Conservation (phyloP, 768 basidiomycete genomes). For the Butyriboletus loyo region DNA sequence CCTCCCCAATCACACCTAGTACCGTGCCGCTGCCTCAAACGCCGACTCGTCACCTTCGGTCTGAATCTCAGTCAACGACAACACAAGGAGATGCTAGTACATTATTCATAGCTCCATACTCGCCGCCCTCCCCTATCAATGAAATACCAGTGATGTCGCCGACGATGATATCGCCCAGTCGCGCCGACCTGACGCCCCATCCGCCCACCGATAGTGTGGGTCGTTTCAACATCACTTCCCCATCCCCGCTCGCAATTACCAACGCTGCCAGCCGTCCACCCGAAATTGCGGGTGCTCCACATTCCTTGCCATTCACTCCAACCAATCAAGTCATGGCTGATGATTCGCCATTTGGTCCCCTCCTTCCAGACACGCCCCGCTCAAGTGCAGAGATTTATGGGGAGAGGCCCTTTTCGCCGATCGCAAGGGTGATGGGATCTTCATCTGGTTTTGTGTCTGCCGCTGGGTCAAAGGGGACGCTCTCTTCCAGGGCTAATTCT, state of each 20-base stretch:
- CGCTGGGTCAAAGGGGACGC: background rate
- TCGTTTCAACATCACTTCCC: background rate
- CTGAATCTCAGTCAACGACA: conserved; percentile 18
- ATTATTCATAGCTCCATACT: background rate
- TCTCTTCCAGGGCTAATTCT: conserved; percentile 14
- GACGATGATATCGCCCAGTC: background rate
- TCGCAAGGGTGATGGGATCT: conserved; percentile 22
- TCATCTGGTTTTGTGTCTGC: conserved; percentile 2
- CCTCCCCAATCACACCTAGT: conserved; percentile 24
- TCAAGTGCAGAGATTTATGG: conserved; percentile 29
- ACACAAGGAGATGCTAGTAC: conserved; percentile 1
- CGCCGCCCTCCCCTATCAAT: background rate
- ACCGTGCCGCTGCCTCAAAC: conserved; percentile 15
- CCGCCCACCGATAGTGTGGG: background rate
- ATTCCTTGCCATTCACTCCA: conserved; percentile 16
- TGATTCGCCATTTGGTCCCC: conserved; percentile 30
- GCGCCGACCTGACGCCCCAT: background rate
- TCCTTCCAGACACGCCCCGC: conserved; percentile 29
- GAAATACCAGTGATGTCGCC: conserved; percentile 3
- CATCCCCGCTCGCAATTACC: conserved; percentile 14
- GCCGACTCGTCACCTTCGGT: conserved; percentile 13
- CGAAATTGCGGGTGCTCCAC: background rate
- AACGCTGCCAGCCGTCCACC: background rate
- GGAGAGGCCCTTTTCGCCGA: conserved; percentile 28
- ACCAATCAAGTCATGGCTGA: conserved; percentile 17